Evolutionary conservation across 2,329 filamentous ascomycete species (phyloP).

Genomic region (Colletotrichum aenigma): DNA sequence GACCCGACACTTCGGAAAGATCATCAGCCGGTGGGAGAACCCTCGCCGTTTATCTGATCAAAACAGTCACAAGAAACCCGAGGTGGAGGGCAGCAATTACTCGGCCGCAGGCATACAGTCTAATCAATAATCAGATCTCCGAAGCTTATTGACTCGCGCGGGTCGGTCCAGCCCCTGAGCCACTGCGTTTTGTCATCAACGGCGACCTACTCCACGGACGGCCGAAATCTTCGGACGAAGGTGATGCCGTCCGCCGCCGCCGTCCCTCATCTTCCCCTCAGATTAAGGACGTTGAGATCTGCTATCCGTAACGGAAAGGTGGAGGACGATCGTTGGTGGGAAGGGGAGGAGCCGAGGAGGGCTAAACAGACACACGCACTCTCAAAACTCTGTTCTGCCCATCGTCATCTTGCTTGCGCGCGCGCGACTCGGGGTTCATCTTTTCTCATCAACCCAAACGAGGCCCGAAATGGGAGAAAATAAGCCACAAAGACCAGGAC

Average conservation of each 20-base stretch:
- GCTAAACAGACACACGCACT: background rate
- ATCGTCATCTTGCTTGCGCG: background rate
- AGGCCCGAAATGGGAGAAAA: background rate
- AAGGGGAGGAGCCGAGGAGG: background rate
- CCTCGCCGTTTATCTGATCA: background rate
- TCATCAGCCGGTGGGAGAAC: background rate
- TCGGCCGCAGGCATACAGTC: background rate
- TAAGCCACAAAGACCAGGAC: background rate
- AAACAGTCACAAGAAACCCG: background rate
- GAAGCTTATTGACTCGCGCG: background rate
- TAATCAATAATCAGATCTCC: background rate
- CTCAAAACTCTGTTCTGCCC: background rate
- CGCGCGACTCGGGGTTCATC: slow-evolving; percentile 9
- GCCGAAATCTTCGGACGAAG: background rate
- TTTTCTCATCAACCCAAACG: background rate
- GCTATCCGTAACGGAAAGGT: background rate
- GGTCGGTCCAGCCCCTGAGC: background rate
- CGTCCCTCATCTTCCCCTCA: background rate
- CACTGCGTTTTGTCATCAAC: background rate
- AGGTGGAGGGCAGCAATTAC: background rate
- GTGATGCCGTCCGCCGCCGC: background rate
- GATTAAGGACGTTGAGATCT: background rate
- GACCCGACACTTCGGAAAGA: background rate
- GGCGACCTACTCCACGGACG: background rate
- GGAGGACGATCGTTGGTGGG: background rate